Evolutionary conservation across 2,329 filamentous ascomycete species (phyloP), one percentile per base, ranked within the genome.

Genomic region (Aureobasidium sp.): DNA sequence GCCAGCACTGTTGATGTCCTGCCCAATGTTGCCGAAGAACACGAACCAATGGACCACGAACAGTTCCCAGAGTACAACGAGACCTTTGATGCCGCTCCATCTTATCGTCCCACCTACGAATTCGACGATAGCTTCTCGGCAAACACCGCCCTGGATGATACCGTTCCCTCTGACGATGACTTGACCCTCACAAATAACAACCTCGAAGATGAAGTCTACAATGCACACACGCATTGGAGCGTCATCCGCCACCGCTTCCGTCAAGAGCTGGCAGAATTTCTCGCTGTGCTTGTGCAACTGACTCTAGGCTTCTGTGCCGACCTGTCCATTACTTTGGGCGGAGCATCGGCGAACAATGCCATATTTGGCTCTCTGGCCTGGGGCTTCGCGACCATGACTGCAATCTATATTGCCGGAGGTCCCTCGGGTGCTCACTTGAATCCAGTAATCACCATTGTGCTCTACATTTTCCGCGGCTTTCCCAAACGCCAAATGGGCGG

Each of bases 401-500:
- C 86, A 4, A 82, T 89, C 49, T 68, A 68, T 47, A 63, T 64
- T 41, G 67, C 66, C 22, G 64, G 63, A 14, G 79, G 79, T 12
- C 72, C 80, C 8, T 78, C 75, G 4, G 79, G 79, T 61, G 77
- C 75, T 0, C 79, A 81, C 61, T 70, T 81, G 12, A 81, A 79
- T 51, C 79, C 79, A 0, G 76, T 74, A 0, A 72, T 81, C 7
- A 77, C 77, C 0, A 70, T 80, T 17, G 68, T 71, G 12, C 70
- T 78, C 8, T 76, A 73, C 27, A 68, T 72, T 61, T 82, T 76
- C 66, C 78, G 80, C 44, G 80, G 80, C 1, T 82, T 84, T 31
- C 82, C 82, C 0, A 78, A 80, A 65, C 70, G 75, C 11, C 80
- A 82, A 70, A 76, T 81, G 39, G 72, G 78, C 2, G 72, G 77